Conservation (phyloP, 768 basidiomycete species). For the Auriculariales sp. region DNA sequence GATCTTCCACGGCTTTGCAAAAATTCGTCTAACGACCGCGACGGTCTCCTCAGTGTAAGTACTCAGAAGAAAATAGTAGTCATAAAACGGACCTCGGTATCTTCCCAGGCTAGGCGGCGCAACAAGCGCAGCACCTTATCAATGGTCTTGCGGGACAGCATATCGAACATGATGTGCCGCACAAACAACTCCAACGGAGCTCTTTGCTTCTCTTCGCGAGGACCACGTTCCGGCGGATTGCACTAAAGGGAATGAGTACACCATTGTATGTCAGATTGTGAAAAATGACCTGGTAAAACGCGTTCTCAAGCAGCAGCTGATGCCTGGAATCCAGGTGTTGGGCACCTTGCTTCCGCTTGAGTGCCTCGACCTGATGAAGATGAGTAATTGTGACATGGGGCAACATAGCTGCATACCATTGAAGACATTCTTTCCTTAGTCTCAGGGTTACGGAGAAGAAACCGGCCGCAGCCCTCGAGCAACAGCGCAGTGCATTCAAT, state of each 20-base stretch:
- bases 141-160: conserved; percentile 82
- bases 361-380: conserved; percentile 60
- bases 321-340: conserved; percentile 90
- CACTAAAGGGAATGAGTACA: conserved; percentile 37
- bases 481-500: conserved; percentile 86
- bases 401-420: conserved; percentile 40
- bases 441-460: conserved; percentile 73
- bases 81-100: conserved; percentile 23
- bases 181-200: conserved; percentile 86
- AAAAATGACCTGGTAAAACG: conserved; percentile 75
- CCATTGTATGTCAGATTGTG: conserved; percentile 3
- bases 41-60: conserved; percentile 30
- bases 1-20: conserved; percentile 98
- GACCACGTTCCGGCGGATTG: conserved; percentile 89
- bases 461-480: conserved; percentile 88
- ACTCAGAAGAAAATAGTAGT: neutral
- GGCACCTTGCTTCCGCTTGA: conserved; percentile 87
- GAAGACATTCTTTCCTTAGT: conserved; percentile 75
- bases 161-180: conserved; percentile 87
- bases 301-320: conserved; percentile 82
- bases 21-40: conserved; percentile 68
- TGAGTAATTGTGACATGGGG: neutral
- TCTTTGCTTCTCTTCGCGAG: conserved; percentile 73
- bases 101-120: conserved; percentile 95
- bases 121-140: conserved; percentile 91